Conservation (phyloP, 345 rosid genomes). For the Brassica nigra region DNA sequence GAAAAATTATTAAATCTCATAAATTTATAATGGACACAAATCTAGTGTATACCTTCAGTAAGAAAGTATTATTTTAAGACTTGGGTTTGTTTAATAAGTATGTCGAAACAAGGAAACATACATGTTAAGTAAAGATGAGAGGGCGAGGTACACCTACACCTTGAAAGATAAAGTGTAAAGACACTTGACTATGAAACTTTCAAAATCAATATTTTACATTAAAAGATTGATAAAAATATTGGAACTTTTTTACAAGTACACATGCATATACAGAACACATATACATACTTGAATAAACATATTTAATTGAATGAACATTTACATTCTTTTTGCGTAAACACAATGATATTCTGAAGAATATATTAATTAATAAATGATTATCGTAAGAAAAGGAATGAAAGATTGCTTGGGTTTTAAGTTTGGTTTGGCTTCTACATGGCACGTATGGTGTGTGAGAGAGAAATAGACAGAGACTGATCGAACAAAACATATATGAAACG, state of each 20-base stretch:
- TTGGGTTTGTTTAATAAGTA: constrained; percentile 29
- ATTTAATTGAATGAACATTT: background rate
- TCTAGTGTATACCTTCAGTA: background rate
- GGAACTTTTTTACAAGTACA: background rate
- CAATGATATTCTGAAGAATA: constrained; percentile 7
- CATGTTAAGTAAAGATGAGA: constrained; percentile 24
- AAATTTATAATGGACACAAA: background rate
- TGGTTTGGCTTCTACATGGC: constrained; percentile 35
- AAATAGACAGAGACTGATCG: constrained; percentile 26
- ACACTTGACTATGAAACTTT: background rate
- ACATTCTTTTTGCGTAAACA: background rate
- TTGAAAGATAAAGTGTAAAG: constrained; percentile 24
- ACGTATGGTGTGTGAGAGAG: constrained; percentile 34
- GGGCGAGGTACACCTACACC: constrained; percentile 34
- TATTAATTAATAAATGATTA: constrained; percentile 16
- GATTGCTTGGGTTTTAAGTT: constrained; percentile 73
- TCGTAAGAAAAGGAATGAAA: background rate
- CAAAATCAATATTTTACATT: constrained; percentile 14
- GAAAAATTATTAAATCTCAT: constrained; percentile 9
- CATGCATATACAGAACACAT: background rate
- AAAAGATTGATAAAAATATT: background rate
- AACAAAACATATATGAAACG: constrained; percentile 24
- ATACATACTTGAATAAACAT: background rate
- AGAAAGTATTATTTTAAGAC: constrained; percentile 2
- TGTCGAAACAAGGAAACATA: constrained; percentile 24